Conservation (phyloP, 2,329 filamentous ascomycete genomes). For the Talaromyces sp. region DNA sequence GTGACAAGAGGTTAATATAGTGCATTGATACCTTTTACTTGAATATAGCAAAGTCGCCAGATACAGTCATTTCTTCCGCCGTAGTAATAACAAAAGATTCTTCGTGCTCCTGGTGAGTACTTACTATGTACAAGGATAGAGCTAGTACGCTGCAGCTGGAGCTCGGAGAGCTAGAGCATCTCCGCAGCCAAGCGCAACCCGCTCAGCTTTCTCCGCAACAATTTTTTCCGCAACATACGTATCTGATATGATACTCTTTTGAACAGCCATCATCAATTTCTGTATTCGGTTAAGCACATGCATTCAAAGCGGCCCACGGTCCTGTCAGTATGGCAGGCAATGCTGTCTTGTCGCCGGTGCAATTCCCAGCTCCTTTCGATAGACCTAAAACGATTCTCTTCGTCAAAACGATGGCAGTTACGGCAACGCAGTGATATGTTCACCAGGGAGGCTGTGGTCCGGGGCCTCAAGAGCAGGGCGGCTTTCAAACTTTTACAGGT, state of each 20-base stretch:
- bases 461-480: constrained; percentile 82
- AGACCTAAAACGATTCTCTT: constrained; percentile 39
- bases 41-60: neutral
- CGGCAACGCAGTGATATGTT: constrained; percentile 74
- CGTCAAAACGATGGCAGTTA: constrained; percentile 77
- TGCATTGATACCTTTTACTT: neutral
- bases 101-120: neutral
- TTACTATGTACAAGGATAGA: neutral
- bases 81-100: neutral
- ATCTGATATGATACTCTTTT: neutral
- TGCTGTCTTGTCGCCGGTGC: constrained; percentile 28
- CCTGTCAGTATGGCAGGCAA: constrained; percentile 9
- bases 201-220: constrained; percentile 1
- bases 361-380: constrained; percentile 1
- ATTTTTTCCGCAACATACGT: neutral
- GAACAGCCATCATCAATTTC: neutral
- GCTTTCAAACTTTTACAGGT: constrained; percentile 92
- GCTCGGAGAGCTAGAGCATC: neutral
- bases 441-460: constrained; percentile 71
- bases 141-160: neutral
- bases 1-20: constrained; percentile 54
- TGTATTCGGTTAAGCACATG: neutral
- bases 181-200: constrained; percentile 11
- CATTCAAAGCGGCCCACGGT: neutral
- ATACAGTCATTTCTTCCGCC: neutral